Percentiles rank a stretch among this genome's conserved stretches.
These are phyloP conservation scores for Lipomyces yamanashiensis DNA, from an alignment of 805 yeast genomes.

Conservation along the genomic window DNA sequence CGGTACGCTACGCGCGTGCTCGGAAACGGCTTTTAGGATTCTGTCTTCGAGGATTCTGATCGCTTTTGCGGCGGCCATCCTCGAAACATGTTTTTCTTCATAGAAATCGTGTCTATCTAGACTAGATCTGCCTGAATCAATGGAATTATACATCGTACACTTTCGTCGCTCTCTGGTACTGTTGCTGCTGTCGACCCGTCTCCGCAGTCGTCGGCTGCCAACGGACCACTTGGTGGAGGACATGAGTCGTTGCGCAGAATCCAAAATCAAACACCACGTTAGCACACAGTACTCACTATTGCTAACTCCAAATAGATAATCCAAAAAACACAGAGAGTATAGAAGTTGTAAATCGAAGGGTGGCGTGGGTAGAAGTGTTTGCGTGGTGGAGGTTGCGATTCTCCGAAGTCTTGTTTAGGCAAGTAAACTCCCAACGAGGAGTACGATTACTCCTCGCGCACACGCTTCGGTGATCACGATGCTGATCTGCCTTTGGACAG, in stretches of 20 bases:
- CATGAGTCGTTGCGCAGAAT: neutral
- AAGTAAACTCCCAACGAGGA: no score
- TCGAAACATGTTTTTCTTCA: neutral
- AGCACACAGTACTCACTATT: no score
- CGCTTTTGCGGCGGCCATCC: neutral
- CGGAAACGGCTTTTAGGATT: neutral
- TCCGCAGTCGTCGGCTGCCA: slow-evolving; percentile 2
- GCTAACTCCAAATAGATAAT: no score
- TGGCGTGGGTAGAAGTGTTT: no score
- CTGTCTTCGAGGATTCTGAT: neutral
- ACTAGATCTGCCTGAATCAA: neutral
- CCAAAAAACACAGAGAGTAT: no score
- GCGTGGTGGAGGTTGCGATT: no score
- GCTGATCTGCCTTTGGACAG: no score
- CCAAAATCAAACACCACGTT: no score
- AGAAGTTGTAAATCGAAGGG: no score
- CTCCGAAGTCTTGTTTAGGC: no score
- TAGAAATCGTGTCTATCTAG: neutral
- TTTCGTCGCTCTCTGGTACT: neutral
- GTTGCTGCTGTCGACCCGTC: slow-evolving; percentile 1
- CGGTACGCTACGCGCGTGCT: neutral
- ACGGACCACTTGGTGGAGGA: neutral
- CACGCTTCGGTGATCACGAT: no score
- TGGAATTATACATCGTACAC: neutral
- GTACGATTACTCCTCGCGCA: no score